Evolutionary conservation across 331 rosid species (phyloP).

Genomic region (Arachis monticola): DNA sequence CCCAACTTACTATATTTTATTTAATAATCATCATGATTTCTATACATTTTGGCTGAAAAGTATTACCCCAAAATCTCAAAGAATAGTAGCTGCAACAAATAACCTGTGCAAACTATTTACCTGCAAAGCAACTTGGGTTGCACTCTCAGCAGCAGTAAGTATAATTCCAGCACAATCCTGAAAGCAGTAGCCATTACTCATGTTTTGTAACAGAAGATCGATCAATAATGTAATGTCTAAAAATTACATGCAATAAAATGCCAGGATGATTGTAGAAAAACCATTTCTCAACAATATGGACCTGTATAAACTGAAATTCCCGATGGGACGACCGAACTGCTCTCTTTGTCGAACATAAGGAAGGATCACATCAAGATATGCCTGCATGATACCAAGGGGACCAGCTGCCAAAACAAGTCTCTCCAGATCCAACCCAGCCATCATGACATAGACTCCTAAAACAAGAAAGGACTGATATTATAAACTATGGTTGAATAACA

Average conservation of each 20-base stretch:
- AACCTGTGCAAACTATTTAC: slow-evolving; percentile 42
- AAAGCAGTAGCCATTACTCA: slow-evolving; percentile 34
- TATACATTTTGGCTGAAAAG: too few species aligned
- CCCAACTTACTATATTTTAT: too few species aligned
- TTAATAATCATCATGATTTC: too few species aligned
- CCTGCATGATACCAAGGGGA: slow-evolving; percentile 96
- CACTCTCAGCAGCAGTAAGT: slow-evolving; percentile 85
- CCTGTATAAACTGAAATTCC: slow-evolving; percentile 99
- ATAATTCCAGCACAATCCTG: slow-evolving; percentile 99
- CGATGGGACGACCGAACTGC: slow-evolving; percentile 95
- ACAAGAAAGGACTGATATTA: slow-evolving; percentile 21
- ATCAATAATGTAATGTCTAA: slow-evolving; percentile 24
- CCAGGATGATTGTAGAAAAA: slow-evolving; percentile 17
- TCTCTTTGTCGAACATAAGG: slow-evolving; percentile 94
- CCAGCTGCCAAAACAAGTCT: slow-evolving; percentile 93
- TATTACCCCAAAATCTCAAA: too few species aligned
- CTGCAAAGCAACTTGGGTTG: slow-evolving; percentile 87
- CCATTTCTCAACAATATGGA: slow-evolving; percentile 36
- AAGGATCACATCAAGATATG: slow-evolving; percentile 82
- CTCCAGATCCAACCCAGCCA: slow-evolving; percentile 96
- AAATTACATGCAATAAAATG: slow-evolving; percentile 4
- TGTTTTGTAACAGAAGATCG: slow-evolving; percentile 41
- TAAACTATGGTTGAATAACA: neutral
- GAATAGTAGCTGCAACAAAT: slow-evolving; percentile 3
- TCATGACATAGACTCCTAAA: slow-evolving; percentile 96